phyloP scores from a whole-genome alignment of 768 basidiomycete species.

The Mycena leptocephala region DNA sequence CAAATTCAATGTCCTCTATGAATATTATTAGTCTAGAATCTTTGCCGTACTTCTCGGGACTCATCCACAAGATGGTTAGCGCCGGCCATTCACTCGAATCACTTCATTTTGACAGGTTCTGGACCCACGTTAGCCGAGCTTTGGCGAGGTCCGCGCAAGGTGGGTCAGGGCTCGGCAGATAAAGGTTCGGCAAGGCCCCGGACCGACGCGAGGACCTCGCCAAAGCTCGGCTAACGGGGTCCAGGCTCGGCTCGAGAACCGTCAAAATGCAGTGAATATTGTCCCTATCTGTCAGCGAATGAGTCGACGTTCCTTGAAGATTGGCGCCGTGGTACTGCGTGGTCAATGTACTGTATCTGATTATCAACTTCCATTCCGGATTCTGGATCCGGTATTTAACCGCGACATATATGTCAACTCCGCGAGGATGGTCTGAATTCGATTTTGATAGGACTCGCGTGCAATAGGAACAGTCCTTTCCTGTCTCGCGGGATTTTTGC shows the following conservation, averaged over 20 bases:
- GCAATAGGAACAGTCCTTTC: slow-evolving; percentile 11
- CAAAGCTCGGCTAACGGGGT: too few relatives aligned
- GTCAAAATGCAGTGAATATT: background rate
- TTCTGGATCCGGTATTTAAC: slow-evolving; percentile 11
- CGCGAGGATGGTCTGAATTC: slow-evolving; percentile 7
- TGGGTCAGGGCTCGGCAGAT: too few relatives aligned
- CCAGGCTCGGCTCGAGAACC: too few relatives aligned
- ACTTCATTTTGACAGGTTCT: too few relatives aligned
- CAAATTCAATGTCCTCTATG: slow-evolving; percentile 5
- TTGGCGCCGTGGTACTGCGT: slow-evolving; percentile 8
- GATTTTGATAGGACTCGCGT: slow-evolving; percentile 9
- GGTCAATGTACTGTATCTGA: slow-evolving; percentile 3
- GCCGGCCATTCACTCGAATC: too few relatives aligned
- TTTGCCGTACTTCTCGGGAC: slow-evolving; percentile 10
- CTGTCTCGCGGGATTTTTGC: slow-evolving; percentile 6
- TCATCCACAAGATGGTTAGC: slow-evolving; percentile 7
- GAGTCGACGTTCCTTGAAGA: slow-evolving; percentile 6
- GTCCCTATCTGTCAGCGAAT: slow-evolving; percentile 16
- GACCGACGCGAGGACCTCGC: too few relatives aligned
- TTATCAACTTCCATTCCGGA: slow-evolving; percentile 9
- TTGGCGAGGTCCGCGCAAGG: too few relatives aligned
- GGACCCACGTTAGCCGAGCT: too few relatives aligned
- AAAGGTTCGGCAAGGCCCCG: too few relatives aligned
- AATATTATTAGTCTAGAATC: background rate
- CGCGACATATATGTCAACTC: slow-evolving; percentile 9